phyloP scores from a whole-genome alignment of 179 eudicot species.

The Vitellaria paradoxa region DNA sequence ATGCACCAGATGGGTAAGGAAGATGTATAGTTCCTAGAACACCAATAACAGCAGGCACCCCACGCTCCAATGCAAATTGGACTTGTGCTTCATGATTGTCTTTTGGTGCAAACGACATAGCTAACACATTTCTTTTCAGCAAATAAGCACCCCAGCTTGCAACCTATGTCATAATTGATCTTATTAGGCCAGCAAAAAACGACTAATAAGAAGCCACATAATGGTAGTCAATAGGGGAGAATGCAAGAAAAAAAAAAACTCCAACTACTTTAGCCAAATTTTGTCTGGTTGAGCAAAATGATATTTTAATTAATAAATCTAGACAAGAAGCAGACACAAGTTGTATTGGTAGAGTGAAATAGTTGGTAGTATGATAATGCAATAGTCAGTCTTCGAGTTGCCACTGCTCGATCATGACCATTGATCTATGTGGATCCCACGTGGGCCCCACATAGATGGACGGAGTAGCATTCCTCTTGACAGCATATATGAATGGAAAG shows the following conservation, averaged over 20 bases:
- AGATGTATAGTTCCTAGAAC: slow-evolving; percentile 41
- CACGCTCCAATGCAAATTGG: slow-evolving; percentile 48
- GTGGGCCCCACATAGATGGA: too few relatives aligned
- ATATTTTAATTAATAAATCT: neutral
- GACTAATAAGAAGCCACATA: too few relatives aligned
- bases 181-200: slow-evolving; percentile 4
- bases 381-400: too few relatives aligned
- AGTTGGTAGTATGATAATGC: too few relatives aligned
- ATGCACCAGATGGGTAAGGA: slow-evolving; percentile 42
- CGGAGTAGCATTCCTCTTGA: too few relatives aligned
- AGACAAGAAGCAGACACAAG: neutral
- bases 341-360: too few relatives aligned
- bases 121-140: slow-evolving; percentile 43
- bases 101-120: slow-evolving; percentile 55
- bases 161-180: slow-evolving; percentile 26
- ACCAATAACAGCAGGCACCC: slow-evolving; percentile 48
- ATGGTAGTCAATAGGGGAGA: too few relatives aligned
- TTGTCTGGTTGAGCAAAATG: too few relatives aligned
- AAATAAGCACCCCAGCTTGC: slow-evolving; percentile 56
- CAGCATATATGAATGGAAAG: too few relatives aligned
- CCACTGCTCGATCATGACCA: too few relatives aligned
- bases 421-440: too few relatives aligned
- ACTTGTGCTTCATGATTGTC: slow-evolving; percentile 55
- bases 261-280: too few relatives aligned
- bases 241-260: neutral